phyloP scores from a whole-genome alignment of 805 yeast genomes.

The Millerago galiae region DNA sequence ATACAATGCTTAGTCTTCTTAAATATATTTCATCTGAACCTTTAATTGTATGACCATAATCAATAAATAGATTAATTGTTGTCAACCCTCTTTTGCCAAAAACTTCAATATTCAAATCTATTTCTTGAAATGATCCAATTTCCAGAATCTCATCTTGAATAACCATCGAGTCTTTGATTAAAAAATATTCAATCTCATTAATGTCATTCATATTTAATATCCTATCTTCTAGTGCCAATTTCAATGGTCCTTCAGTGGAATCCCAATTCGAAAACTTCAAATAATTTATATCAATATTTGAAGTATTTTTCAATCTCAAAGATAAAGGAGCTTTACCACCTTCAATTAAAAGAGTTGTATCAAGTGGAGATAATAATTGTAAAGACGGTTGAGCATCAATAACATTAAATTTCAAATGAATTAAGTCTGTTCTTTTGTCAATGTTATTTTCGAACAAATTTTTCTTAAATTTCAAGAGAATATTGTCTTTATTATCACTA shows the following conservation, averaged over 20 bases:
- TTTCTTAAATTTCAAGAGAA: slow-evolving; percentile 8
- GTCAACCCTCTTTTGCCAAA: slow-evolving; percentile 71
- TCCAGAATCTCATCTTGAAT: slow-evolving; percentile 27
- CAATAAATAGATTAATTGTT: slow-evolving; percentile 56
- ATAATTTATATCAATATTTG: slow-evolving; percentile 48
- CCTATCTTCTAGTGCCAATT: slow-evolving; percentile 43
- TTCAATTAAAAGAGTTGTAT: slow-evolving; percentile 65
- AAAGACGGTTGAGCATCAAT: slow-evolving; percentile 56
- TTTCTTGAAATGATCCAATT: slow-evolving; percentile 30
- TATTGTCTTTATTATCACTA: neutral
- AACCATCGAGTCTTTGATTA: slow-evolving; percentile 51
- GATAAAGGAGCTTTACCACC: slow-evolving; percentile 58
- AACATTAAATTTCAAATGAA: slow-evolving; percentile 28
- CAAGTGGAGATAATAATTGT: slow-evolving; percentile 42
- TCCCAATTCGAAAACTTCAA: slow-evolving; percentile 63
- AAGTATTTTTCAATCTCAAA: slow-evolving; percentile 50
- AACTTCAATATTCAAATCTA: slow-evolving; percentile 49
- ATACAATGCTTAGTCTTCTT: slow-evolving; percentile 60
- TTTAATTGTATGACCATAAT: slow-evolving; percentile 44
- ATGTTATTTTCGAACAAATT: slow-evolving; percentile 15
- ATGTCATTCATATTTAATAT: slow-evolving; percentile 52
- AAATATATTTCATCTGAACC: slow-evolving; percentile 32
- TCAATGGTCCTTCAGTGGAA: slow-evolving; percentile 62
- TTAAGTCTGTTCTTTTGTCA: slow-evolving; percentile 14
- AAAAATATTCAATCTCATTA: slow-evolving; percentile 68